Evolutionary conservation across 306 rosid species (phyloP).

Genomic region (Abrus pulchellus): DNA sequence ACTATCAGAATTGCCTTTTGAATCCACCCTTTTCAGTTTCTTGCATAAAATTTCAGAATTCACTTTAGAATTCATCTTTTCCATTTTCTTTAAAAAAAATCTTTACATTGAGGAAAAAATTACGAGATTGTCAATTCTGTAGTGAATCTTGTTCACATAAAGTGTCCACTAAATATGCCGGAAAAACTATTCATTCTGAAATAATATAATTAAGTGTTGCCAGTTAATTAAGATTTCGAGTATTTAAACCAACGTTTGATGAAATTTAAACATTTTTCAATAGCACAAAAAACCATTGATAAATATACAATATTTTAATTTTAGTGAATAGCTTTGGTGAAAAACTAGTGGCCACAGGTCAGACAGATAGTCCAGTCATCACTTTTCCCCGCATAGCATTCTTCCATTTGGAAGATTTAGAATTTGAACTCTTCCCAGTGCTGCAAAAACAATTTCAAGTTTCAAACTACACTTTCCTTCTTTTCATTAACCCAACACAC

Average conservation of each 20-base stretch:
- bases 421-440: slow-evolving; percentile 34
- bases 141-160: not conserved
- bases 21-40: slow-evolving; percentile 28
- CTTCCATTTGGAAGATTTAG: slow-evolving; percentile 22
- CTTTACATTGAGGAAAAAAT: slow-evolving; percentile 18
- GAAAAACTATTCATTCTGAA: not conserved
- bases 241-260: not conserved
- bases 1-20: slow-evolving; percentile 46
- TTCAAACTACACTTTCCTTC: slow-evolving; percentile 7
- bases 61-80: slow-evolving; percentile 50
- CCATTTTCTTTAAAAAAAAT: slow-evolving; percentile 3
- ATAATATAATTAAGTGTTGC: not conserved
- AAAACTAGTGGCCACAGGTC: not conserved
- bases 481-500: slow-evolving; percentile 20
- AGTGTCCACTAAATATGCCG: not conserved
- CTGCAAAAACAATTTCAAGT: not conserved
- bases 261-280: not conserved
- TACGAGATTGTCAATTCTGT: not conserved
- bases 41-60: slow-evolving; percentile 41
- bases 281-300: not conserved
- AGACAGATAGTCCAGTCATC: not conserved
- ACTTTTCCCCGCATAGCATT: not conserved
- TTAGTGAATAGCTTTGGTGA: not conserved
- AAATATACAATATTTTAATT: not conserved
- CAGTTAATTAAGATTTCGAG: not conserved